phyloP scores from a whole-genome alignment of 2,329 filamentous ascomycete species.

The Fusarium clavum region DNA sequence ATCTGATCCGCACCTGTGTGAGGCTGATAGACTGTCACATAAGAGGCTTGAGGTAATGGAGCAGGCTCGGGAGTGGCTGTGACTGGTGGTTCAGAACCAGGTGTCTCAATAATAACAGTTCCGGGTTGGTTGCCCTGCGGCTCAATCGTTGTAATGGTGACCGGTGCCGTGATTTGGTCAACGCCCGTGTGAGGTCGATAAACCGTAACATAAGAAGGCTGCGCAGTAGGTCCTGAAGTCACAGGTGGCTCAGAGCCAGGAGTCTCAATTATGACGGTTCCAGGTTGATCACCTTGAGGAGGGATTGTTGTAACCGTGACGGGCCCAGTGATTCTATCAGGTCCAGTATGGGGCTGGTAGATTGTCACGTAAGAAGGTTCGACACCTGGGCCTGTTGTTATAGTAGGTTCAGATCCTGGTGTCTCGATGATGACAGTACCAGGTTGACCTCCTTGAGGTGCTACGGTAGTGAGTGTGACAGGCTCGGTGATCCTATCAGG shows the following conservation, averaged over 20 bases:
- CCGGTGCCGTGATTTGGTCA: not conserved
- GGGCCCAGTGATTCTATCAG: not conserved
- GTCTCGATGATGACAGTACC: constrained; percentile 26
- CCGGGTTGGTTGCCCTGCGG: not conserved
- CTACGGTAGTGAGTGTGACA: not conserved
- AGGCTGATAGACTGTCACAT: too few relatives aligned
- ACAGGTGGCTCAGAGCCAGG: not conserved
- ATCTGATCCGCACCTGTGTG: too few relatives aligned
- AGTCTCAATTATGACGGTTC: constrained; percentile 19
- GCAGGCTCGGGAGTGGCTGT: too few relatives aligned
- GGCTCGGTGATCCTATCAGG: not conserved
- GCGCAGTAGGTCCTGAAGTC: constrained; percentile 2
- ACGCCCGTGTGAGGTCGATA: constrained; percentile 9
- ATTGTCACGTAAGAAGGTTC: constrained; percentile 17
- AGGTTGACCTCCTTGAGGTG: not conserved
- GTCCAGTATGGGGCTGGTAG: too few relatives aligned
- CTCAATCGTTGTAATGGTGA: constrained; percentile 1
- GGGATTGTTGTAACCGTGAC: constrained; percentile 11
- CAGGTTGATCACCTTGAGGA: not conserved
- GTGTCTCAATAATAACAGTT: not conserved
- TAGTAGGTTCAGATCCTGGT: not conserved
- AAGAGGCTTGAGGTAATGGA: too few relatives aligned
- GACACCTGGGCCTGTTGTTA: not conserved
- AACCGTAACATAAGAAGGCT: not conserved
- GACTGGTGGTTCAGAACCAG: too few relatives aligned